These are phyloP conservation scores for Vitis rupestris DNA, from an alignment of 164 flowering plant genomes.

Conservation along the genomic window DNA sequence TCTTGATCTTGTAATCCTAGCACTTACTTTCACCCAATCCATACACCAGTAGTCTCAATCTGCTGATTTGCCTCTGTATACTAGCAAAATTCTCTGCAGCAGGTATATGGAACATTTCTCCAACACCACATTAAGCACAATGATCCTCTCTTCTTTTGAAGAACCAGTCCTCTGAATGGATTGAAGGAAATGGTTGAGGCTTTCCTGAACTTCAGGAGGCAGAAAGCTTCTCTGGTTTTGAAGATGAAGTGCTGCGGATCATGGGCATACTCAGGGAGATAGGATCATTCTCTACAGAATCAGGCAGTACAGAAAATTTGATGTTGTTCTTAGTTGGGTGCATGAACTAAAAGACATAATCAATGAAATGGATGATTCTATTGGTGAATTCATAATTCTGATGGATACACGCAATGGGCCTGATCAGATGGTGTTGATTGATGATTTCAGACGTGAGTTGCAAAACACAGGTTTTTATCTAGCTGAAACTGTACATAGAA, in stretches of 20 bases:
- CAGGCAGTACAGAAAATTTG: neutral
- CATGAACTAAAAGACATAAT: constrained; percentile 12
- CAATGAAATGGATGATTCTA: constrained; percentile 14
- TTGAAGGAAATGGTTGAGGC: constrained; percentile 17
- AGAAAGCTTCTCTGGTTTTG: constrained; percentile 15
- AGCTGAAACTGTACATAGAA: constrained; percentile 5
- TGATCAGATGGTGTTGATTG: constrained; percentile 2
- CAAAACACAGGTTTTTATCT: constrained; percentile 7
- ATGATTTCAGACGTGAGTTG: constrained; percentile 10
- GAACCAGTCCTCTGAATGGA: neutral
- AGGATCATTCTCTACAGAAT: neutral
- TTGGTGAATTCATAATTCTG: constrained; percentile 22
- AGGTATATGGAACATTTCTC: too few species aligned
- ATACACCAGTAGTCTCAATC: too few species aligned
- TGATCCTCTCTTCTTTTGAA: neutral
- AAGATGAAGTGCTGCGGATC: constrained; percentile 10
- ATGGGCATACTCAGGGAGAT: constrained; percentile 8
- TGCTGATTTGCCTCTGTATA: too few species aligned
- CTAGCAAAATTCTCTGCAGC: too few species aligned
- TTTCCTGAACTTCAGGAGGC: constrained; percentile 7
- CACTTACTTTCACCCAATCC: too few species aligned
- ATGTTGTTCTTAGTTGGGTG: constrained; percentile 10
- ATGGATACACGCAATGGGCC: constrained; percentile 12
- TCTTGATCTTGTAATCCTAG: too few species aligned
- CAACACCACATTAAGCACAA: too few species aligned